A percentile compares a stretch with the other conserved stretches of the same genome.
Conservation (phyloP, 2,329 filamentous ascomycete species). For the Neofusicoccum ribis region DNA sequence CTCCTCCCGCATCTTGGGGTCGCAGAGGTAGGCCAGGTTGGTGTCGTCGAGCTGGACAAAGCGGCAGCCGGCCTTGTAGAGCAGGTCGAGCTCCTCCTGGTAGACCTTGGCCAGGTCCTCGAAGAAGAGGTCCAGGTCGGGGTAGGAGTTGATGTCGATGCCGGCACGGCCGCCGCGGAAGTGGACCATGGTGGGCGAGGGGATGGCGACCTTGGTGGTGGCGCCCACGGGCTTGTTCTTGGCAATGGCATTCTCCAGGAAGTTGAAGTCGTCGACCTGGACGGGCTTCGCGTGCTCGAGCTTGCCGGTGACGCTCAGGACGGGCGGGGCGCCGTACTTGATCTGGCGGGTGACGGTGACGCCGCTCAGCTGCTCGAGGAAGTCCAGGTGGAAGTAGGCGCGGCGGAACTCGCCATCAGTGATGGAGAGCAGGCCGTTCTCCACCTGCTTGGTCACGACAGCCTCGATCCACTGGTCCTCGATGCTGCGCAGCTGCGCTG, state of each 20-base stretch:
- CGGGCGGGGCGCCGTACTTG: slow-evolving; percentile 53
- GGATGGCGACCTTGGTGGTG: slow-evolving; percentile 59
- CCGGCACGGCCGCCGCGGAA: slow-evolving; percentile 57
- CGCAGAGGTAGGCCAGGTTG: slow-evolving; percentile 61
- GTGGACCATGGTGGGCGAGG: slow-evolving; percentile 61
- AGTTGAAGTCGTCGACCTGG: slow-evolving; percentile 59
- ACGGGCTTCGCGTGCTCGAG: slow-evolving; percentile 54
- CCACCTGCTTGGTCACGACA: slow-evolving; percentile 52
- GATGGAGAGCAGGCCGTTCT: slow-evolving; percentile 51
- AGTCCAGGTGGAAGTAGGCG: slow-evolving; percentile 61
- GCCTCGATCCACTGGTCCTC: slow-evolving; percentile 53
- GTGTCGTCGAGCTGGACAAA: slow-evolving; percentile 62
- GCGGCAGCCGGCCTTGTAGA: slow-evolving; percentile 57
- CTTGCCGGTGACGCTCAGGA: slow-evolving; percentile 56
- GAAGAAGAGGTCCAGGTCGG: slow-evolving; percentile 57
- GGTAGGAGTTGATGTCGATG: slow-evolving; percentile 56
- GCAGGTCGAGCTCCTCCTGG: slow-evolving; percentile 55
- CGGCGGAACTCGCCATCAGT: slow-evolving; percentile 61
- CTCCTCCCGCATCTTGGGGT: slow-evolving; percentile 56
- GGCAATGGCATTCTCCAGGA: slow-evolving; percentile 52
- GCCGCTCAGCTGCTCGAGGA: slow-evolving; percentile 56
- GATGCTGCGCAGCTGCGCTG: slow-evolving; percentile 49
- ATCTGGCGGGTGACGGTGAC: slow-evolving; percentile 53
- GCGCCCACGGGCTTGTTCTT: slow-evolving; percentile 36
- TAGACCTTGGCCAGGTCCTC: slow-evolving; percentile 57